A percentile compares a stretch with the other conserved stretches of the same genome.
phyloP scores from a whole-genome alignment of 2,329 filamentous ascomycete genomes.

The Ramularia collo-cygni region DNA sequence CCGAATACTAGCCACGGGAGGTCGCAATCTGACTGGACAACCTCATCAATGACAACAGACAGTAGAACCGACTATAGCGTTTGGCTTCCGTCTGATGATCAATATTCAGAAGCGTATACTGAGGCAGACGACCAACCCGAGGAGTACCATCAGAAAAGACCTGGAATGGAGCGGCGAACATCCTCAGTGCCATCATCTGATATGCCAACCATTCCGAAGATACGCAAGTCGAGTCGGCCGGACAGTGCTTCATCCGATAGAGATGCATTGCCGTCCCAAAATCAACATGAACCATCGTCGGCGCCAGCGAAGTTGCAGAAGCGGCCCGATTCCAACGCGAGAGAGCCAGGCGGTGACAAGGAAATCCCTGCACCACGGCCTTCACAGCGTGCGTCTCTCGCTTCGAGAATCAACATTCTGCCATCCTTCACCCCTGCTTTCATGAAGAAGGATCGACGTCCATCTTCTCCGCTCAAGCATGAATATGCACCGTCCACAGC shows the following conservation, averaged over 20 bases:
- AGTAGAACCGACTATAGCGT: conserved; percentile 37
- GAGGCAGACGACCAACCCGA: conserved; percentile 17
- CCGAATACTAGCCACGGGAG: conserved; percentile 16
- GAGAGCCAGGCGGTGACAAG: conserved; percentile 12
- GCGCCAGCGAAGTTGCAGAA: conserved; percentile 32
- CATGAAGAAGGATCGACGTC: conserved; percentile 54
- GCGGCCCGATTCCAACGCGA: conserved; percentile 28
- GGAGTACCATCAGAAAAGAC: conserved; percentile 21
- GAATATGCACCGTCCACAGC: conserved; percentile 86
- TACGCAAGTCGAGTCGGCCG: conserved; percentile 36
- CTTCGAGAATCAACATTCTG: conserved; percentile 22
- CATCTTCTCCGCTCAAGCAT: conserved; percentile 91
- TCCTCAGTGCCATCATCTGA: conserved; percentile 44
- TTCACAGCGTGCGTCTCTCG: conserved; percentile 7
- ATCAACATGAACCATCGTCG: conserved; percentile 21
- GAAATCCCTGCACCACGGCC: conserved; percentile 5
- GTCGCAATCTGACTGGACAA: conserved; percentile 24
- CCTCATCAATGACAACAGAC: conserved; percentile 12
- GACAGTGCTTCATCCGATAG: conserved; percentile 24
- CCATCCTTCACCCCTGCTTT: conserved; percentile 32
- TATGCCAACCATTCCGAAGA: conserved; percentile 40
- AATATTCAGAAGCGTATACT: conserved; percentile 17
- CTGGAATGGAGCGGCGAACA: conserved; percentile 36
- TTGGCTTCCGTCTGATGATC: conserved; percentile 41
- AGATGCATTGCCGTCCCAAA: conserved; percentile 15